Base-by-base conservation (phyloP, 148 eudicot genomes). In the Selenicereus undatus region DNA sequence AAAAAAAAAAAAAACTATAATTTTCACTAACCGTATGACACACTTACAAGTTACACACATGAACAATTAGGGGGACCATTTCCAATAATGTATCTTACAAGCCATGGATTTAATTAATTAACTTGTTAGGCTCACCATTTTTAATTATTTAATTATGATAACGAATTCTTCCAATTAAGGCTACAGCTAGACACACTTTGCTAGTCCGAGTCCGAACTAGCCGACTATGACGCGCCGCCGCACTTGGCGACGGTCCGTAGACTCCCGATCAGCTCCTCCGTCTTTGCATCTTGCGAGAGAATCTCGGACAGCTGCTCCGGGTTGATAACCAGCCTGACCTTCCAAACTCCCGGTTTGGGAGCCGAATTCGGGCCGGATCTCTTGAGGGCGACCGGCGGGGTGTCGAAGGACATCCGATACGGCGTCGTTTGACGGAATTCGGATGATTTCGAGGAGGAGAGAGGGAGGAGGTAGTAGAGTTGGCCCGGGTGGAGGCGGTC, bases 171-270 rank as follows among this genome's bases (percentile, higher is more conserved):
- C 60, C 69, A 71, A 10, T 70, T 36, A 22, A 83, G 12, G 30
- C 73, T 80, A 79, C 76, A 76, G 48, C 83, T 84, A 84, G 86
- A 81, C 74, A 78, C 75, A 75, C 81, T 48, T 48, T 73, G 39
- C 22, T 84, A 18, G 18, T 84, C 86, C 22, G 83, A 73, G 24
- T 81, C 48, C 0, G 71, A 73, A 9, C 82, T 81, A 0, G 75
- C 74, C 27, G 73, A 79, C 80, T 80, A 32, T 80, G 80, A 58
- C 10, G 29, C 73, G 13, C 75, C 84, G 0, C 88, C 88, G 20
- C 91, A 89, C 83, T 87, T 89, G 1, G 91, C 91, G 60, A 89
- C 91, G 8, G 89, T 89, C 78, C 91, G 76, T 1, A 89, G 87
- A 75, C 88, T 87, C 56, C 86, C 91, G 0, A 89, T 87, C 81